A percentile compares a stretch with the other conserved stretches of the same genome.
Evolutionary conservation across 225 moss, liverwort and hornwort genomes (phyloP).

Genomic region (Pseudisothecium myosuroides): DNA sequence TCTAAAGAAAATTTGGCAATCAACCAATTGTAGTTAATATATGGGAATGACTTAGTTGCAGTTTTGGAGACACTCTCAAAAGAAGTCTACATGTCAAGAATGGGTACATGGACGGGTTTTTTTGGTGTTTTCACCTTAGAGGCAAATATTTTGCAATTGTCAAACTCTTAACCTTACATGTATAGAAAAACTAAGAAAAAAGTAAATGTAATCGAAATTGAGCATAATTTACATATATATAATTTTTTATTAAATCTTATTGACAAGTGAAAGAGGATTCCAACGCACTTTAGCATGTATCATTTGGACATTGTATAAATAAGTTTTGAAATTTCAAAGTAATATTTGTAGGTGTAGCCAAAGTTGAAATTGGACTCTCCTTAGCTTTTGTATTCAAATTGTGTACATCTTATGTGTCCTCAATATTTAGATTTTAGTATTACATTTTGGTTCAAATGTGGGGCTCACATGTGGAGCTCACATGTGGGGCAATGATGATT

Average conservation of each 20-base stretch:
- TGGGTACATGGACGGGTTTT: accelerated
- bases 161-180: no score
- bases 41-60: background rate
- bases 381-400: accelerated
- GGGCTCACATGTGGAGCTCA: accelerated
- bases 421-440: background rate
- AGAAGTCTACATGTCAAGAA: background rate
- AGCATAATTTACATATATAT: no score
- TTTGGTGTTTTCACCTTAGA: background rate
- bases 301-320: background rate
- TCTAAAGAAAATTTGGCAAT: background rate
- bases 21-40: background rate
- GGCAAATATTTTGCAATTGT: background rate
- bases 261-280: background rate
- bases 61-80: background rate
- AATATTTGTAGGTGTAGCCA: accelerated
- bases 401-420: no score
- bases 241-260: background rate
- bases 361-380: accelerated
- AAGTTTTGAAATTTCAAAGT: background rate
- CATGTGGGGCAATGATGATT: no score
- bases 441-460: background rate
- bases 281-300: background rate
- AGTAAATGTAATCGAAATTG: no score
- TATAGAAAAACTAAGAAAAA: no score